Conservation (phyloP, 345 rosid species). For the Citrus unshiu region DNA sequence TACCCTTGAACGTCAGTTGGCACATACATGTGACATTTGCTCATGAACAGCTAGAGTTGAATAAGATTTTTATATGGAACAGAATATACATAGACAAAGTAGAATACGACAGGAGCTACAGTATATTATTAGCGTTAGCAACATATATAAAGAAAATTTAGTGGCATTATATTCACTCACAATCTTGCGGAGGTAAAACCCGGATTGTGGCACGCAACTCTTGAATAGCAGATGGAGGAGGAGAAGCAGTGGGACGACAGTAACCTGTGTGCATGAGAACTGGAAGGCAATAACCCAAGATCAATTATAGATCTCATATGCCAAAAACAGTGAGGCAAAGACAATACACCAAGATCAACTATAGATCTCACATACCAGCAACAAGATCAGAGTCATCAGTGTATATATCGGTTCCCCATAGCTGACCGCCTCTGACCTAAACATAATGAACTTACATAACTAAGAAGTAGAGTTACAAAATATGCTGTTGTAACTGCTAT, state of each 20-base stretch:
- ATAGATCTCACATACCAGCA: slow-evolving; percentile 58
- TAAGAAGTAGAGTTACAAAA: slow-evolving; percentile 4
- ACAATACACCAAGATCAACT: slow-evolving; percentile 15
- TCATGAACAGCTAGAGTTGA: neutral
- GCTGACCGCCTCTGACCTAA: slow-evolving; percentile 97
- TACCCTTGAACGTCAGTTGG: neutral
- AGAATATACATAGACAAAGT: neutral
- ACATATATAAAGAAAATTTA: neutral
- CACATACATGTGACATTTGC: neutral
- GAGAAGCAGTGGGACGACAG: slow-evolving; percentile 95
- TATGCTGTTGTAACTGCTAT: neutral
- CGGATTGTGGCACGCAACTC: slow-evolving; percentile 85
- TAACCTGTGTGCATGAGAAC: slow-evolving; percentile 99
- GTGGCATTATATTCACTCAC: slow-evolving; percentile 40
- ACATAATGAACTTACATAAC: slow-evolving; percentile 16
- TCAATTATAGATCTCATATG: slow-evolving; percentile 7
- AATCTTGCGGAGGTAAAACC: slow-evolving; percentile 85
- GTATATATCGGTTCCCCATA: slow-evolving; percentile 98
- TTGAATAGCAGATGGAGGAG: slow-evolving; percentile 94
- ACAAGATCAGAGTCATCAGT: slow-evolving; percentile 98
- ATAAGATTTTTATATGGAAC: neutral
- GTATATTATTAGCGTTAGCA: neutral
- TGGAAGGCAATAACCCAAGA: slow-evolving; percentile 35
- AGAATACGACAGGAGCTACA: neutral
- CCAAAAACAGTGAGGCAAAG: neutral